A percentile compares a stretch with the other conserved stretches of the same genome.
Conservation (phyloP, 2,329 filamentous ascomycete species). For the Chaetomiaceae sp. region DNA sequence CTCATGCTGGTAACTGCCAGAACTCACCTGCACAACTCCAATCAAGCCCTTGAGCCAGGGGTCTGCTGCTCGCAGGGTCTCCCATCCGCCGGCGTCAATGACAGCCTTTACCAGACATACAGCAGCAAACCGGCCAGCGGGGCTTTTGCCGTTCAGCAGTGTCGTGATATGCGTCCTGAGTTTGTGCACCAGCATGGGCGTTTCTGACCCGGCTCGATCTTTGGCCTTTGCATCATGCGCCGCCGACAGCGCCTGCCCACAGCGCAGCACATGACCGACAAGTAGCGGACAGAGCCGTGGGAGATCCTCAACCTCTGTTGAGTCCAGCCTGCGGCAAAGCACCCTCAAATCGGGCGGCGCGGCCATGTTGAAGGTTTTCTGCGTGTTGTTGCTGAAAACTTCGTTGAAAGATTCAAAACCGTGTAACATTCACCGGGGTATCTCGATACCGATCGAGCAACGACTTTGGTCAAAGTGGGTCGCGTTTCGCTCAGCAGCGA, state of each 20-base stretch:
- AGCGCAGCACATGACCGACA: conserved; percentile 52
- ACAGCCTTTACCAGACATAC: conserved; percentile 73
- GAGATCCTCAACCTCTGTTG: conserved; percentile 65
- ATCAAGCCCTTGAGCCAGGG: conserved; percentile 75
- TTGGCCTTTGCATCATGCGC: conserved; percentile 55
- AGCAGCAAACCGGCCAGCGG: conserved; percentile 70
- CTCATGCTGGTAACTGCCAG: neutral
- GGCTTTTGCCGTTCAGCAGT: conserved; percentile 68
- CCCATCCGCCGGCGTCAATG: conserved; percentile 79
- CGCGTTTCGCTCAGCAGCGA: too few species aligned
- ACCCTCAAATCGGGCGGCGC: conserved; percentile 54
- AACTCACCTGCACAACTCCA: conserved; percentile 60
- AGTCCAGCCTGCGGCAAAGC: conserved; percentile 63
- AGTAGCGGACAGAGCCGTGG: conserved; percentile 67
- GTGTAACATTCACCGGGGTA: too few species aligned
- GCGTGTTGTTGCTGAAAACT: neutral
- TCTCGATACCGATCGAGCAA: too few species aligned
- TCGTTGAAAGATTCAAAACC: too few species aligned
- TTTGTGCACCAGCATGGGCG: conserved; percentile 68
- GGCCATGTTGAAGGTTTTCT: conserved; percentile 16
- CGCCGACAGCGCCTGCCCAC: conserved; percentile 55
- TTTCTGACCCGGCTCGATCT: conserved; percentile 53
- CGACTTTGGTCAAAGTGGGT: too few species aligned
- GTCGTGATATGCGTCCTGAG: conserved; percentile 72
- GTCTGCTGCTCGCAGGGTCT: conserved; percentile 65